Conservation (phyloP, 345 rosid species). For the Pelargonium nanum region DNA sequence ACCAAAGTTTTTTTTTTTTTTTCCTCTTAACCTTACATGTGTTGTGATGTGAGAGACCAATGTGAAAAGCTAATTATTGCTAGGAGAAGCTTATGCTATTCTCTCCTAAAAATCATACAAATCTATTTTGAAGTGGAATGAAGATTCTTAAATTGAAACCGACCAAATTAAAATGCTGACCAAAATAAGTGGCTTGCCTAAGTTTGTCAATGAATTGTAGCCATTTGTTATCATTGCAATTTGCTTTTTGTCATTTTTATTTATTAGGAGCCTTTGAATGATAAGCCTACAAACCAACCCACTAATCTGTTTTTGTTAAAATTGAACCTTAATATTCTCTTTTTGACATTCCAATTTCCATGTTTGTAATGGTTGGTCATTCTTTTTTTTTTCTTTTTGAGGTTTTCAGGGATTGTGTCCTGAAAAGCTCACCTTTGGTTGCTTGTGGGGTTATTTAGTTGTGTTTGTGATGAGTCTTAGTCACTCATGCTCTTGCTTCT, state of each 20-base stretch:
- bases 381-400: conserved; percentile 13
- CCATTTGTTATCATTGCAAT: background rate
- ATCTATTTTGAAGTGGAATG: background rate
- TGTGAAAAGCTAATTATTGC: background rate
- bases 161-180: too few relatives aligned
- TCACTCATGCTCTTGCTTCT: conserved; percentile 4
- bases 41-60: too few relatives aligned
- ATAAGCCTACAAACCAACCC: background rate
- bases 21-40: too few relatives aligned
- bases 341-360: conserved; percentile 8
- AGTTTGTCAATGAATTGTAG: background rate
- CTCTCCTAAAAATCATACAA: background rate
- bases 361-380: conserved; percentile 1
- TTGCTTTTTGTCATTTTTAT: background rate
- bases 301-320: background rate
- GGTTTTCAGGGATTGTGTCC: conserved; percentile 18
- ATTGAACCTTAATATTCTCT: conserved; percentile 9
- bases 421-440: conserved; percentile 28
- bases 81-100: background rate
- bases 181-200: background rate
- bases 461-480: background rate
- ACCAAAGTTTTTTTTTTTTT: too few relatives aligned
- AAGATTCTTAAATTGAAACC: too few relatives aligned
- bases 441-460: conserved; percentile 19
- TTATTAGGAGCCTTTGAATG: background rate